Conservation (phyloP, 345 rosid genomes). For the Corchorus capsularis region DNA sequence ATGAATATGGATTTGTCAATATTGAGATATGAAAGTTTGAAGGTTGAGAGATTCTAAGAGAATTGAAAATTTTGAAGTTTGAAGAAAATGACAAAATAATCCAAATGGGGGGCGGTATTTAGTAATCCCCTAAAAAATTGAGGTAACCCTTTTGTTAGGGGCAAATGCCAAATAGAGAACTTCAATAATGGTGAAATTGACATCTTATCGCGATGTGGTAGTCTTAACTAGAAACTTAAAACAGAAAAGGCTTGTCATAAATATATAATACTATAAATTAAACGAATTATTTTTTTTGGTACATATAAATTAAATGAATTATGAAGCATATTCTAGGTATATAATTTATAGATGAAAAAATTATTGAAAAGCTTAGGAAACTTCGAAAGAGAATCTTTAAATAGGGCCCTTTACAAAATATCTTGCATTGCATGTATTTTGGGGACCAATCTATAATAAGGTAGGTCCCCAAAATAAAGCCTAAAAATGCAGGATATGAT, state of each 20-base stretch:
- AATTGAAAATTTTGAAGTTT: too few species aligned
- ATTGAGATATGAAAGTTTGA: too few species aligned
- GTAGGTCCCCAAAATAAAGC: neutral
- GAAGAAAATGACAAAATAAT: too few species aligned
- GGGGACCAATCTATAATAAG: neutral
- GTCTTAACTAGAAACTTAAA: neutral
- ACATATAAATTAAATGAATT: neutral
- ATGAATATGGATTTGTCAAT: too few species aligned
- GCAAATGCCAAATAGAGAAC: neutral
- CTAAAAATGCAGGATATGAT: too few species aligned
- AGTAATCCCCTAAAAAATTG: too few species aligned
- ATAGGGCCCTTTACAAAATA: neutral
- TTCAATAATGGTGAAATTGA: too few species aligned
- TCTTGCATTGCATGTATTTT: neutral
- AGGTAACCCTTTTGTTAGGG: too few species aligned
- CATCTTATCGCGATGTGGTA: neutral
- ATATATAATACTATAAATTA: neutral
- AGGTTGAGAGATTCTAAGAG: too few species aligned
- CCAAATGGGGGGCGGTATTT: too few species aligned
- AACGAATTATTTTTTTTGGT: neutral
- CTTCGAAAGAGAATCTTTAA: neutral
- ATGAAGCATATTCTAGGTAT: neutral
- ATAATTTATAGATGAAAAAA: neutral
- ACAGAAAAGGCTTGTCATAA: neutral
- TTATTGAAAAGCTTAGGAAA: neutral